phyloP scores from a whole-genome alignment of 2,329 filamentous ascomycete genomes.

The Penicillium corylophilum region DNA sequence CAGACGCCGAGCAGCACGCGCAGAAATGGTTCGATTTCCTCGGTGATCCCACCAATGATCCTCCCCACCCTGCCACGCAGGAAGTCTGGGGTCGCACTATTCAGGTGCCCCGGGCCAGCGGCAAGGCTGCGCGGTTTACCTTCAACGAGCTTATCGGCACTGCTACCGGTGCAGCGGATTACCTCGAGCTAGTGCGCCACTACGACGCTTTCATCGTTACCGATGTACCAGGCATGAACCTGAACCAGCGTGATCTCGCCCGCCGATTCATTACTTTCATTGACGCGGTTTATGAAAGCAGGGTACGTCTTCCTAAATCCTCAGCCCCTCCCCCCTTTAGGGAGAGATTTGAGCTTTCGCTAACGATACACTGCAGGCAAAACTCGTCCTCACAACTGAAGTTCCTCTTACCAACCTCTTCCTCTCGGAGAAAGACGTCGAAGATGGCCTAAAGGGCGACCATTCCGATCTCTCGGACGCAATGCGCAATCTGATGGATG shows the following conservation, averaged over 20 bases:
- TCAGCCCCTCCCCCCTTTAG: no score
- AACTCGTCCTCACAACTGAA: conserved; percentile 87
- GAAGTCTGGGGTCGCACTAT: conserved; percentile 92
- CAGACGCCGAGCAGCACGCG: conserved; percentile 73
- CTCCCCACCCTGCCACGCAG: conserved; percentile 75
- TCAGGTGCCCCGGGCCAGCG: conserved; percentile 80
- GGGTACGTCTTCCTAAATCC: no score
- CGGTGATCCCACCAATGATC: conserved; percentile 73
- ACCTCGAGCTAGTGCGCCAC: conserved; percentile 82
- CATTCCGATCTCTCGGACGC: conserved; percentile 61
- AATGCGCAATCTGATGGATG: conserved; percentile 81
- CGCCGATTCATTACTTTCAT: conserved; percentile 96
- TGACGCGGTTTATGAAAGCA: conserved; percentile 85
- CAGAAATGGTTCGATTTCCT: conserved; percentile 96
- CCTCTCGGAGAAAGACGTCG: conserved; percentile 69
- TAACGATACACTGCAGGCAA: conserved; percentile 59
- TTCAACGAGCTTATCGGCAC: conserved; percentile 89
- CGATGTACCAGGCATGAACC: conserved; percentile 87
- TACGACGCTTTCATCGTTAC: conserved; percentile 94
- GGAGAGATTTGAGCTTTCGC: no score
- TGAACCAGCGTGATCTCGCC: conserved; percentile 80
- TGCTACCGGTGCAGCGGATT: conserved; percentile 90
- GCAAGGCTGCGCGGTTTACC: conserved; percentile 83
- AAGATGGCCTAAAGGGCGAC: conserved; percentile 55
- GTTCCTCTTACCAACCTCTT: conserved; percentile 85